Percentiles rank a stretch among this genome's conserved stretches.
Evolutionary conservation across 768 basidiomycete species (phyloP).

Genomic region (Nidularia pulvinata): DNA sequence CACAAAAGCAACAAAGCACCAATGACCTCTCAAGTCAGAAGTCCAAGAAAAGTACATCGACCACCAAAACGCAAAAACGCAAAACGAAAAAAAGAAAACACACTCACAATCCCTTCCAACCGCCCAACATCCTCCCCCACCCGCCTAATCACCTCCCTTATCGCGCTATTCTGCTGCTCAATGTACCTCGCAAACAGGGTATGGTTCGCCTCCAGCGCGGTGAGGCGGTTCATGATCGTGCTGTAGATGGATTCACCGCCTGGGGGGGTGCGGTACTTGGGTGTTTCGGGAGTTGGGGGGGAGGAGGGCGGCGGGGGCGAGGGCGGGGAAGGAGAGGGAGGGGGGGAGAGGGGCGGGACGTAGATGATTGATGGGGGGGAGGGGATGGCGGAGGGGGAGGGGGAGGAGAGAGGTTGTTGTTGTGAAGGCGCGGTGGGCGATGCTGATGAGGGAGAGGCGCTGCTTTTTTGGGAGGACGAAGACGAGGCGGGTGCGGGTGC

Average conservation of each 20-base stretch:
- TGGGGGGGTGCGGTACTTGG: conserved; percentile 7
- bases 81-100: not conserved
- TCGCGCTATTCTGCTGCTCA: conserved; percentile 81
- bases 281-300: conserved; percentile 1
- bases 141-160: conserved; percentile 73
- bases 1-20: too few species aligned
- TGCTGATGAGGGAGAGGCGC: too few species aligned
- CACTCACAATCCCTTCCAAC: conserved; percentile 70
- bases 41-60: not conserved
- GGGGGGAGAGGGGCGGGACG: conserved; percentile 8
- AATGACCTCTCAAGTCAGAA: too few species aligned
- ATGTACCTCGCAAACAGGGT: conserved; percentile 85
- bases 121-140: conserved; percentile 80
- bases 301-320: conserved; percentile 3
- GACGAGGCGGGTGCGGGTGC: not conserved
- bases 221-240: conserved; percentile 92
- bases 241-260: conserved; percentile 94
- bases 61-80: not conserved
- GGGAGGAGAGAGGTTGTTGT: conserved; percentile 4
- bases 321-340: conserved; percentile 4
- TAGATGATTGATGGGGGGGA: conserved; percentile 5
- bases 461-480: too few species aligned
- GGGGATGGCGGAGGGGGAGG: conserved; percentile 1
- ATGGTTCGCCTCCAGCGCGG: conserved; percentile 83
- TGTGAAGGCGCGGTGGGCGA: too few species aligned